phyloP scores from a whole-genome alignment of 2,329 filamentous ascomycete genomes.

The Pseudopithomyces maydicus region DNA sequence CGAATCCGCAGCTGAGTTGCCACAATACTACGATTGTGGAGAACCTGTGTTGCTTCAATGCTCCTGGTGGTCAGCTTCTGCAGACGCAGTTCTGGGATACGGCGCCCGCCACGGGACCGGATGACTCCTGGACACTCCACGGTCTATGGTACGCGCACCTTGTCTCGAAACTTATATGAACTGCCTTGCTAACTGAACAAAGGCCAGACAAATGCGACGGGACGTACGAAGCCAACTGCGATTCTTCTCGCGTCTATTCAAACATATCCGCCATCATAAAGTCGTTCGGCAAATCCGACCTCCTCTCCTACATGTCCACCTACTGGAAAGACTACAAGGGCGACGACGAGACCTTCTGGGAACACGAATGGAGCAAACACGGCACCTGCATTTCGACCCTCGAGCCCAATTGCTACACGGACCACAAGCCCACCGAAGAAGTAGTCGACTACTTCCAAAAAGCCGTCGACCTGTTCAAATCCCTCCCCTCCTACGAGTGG shows the following conservation, averaged over 20 bases:
- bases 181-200: background rate
- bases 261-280: constrained; percentile 69
- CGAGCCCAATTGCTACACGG: constrained; percentile 65
- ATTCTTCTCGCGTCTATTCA: constrained; percentile 63
- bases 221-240: constrained; percentile 70
- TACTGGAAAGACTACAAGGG: constrained; percentile 75
- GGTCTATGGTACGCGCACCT: constrained; percentile 63
- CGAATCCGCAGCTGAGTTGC: constrained; percentile 62
- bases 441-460: constrained; percentile 72
- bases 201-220: constrained; percentile 67
- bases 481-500: constrained; percentile 67
- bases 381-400: constrained; percentile 76
- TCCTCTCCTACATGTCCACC: constrained; percentile 69
- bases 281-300: constrained; percentile 57
- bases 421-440: constrained; percentile 64
- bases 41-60: constrained; percentile 76
- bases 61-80: constrained; percentile 71
- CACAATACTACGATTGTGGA: constrained; percentile 64
- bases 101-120: constrained; percentile 66
- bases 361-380: constrained; percentile 74
- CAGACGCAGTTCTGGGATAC: constrained; percentile 82
- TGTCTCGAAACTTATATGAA: background rate
- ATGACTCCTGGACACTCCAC: constrained; percentile 75
- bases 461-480: constrained; percentile 69
- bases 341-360: constrained; percentile 68